These are phyloP conservation scores for Pyrrhoderma lamaoense DNA, from an alignment of 1,284 basidiomycete species.

Conservation along the genomic window DNA sequence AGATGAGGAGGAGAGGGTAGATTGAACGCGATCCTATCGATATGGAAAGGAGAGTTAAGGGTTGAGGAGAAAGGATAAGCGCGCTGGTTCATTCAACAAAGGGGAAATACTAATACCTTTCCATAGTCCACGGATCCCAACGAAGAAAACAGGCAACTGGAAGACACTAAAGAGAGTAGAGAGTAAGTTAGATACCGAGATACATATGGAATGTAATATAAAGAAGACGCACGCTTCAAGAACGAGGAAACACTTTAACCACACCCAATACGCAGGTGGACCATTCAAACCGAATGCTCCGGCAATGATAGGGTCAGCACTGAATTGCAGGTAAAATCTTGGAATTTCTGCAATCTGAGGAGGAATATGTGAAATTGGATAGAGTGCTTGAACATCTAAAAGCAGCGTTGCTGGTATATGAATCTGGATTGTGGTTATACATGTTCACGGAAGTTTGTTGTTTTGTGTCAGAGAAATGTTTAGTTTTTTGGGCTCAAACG, in stretches of 20 bases:
- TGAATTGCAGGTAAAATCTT: conserved; percentile 41
- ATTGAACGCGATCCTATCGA: conserved; percentile 39
- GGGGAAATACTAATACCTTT: conserved; percentile 37
- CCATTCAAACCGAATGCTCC: conserved; percentile 41
- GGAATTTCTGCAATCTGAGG: conserved; percentile 35
- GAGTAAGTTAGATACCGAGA: conserved; percentile 19
- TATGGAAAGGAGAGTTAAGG: conserved; percentile 10
- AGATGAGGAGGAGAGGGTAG: conserved; percentile 57
- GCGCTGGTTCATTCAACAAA: background rate
- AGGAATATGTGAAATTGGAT: conserved; percentile 47
- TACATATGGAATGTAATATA: conserved; percentile 6
- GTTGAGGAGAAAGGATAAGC: conserved; percentile 16
- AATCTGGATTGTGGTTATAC: conserved; percentile 30
- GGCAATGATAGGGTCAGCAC: conserved; percentile 58
- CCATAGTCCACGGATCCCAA: conserved; percentile 62
- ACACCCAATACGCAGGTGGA: conserved; percentile 36
- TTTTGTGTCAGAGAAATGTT: too few relatives aligned
- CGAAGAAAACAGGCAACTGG: conserved; percentile 69
- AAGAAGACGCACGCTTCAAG: conserved; percentile 38
- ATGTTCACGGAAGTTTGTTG: background rate
- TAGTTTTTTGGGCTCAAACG: too few relatives aligned
- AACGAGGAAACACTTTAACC: conserved; percentile 60
- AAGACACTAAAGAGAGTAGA: conserved; percentile 42
- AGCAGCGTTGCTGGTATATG: conserved; percentile 60
- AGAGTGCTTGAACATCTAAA: conserved; percentile 64